Base-by-base conservation (phyloP, 495 filamentous ascomycete species). In the Delitschia confertaspora region DNA sequence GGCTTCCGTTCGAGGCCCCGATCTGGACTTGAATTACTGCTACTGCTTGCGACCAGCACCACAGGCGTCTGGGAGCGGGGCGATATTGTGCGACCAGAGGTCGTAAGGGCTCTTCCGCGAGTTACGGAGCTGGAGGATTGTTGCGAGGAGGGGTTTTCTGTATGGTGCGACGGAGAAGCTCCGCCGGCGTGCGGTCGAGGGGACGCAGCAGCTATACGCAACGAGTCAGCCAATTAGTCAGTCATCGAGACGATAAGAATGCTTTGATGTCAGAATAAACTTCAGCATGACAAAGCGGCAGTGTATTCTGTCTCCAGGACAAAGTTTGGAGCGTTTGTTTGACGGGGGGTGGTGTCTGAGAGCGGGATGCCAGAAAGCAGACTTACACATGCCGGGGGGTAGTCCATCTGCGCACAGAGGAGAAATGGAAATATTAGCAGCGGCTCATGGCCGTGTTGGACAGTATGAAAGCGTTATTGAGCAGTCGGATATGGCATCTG, bases 1-100 rank as follows among this genome's bases (percentile, higher is more conserved):
- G 79, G 70, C 42, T 73, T 72, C 40, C 86, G 74, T 61, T 91
- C 87, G 51, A 86, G 67, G 45, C 65, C 64, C 39, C 39, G 55
- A 35, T 53, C 60, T 32, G 46, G 56, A 32, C 40, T 52, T 17
- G 55, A 40, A 24, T 41, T 39, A 43, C 35, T 47, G 38, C 42
- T 39, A 43, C 35, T 47, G 38, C 42, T 55, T 16, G 56, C 16
- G 33, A 57, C 42, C 26, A 48, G 27, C 30, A 55, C 36, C 10
- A 41, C 55, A 21, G 57, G 52, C n/a, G 62, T 60, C 35, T 57
- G 49, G 17, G 49, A 53, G 32, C 60, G 53, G 24, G 60, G 54
- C 20, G 62, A 62, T 0, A 38, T 33, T 52, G 45, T 56, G 38
- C 24, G 58, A 21, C 38, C 51, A 25, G 43, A 46, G 11, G 52